Percentiles rank a stretch among this genome's conserved stretches.
Conservation (phyloP, 2,329 filamentous ascomycete species). For the Beauveria brongniartii region DNA sequence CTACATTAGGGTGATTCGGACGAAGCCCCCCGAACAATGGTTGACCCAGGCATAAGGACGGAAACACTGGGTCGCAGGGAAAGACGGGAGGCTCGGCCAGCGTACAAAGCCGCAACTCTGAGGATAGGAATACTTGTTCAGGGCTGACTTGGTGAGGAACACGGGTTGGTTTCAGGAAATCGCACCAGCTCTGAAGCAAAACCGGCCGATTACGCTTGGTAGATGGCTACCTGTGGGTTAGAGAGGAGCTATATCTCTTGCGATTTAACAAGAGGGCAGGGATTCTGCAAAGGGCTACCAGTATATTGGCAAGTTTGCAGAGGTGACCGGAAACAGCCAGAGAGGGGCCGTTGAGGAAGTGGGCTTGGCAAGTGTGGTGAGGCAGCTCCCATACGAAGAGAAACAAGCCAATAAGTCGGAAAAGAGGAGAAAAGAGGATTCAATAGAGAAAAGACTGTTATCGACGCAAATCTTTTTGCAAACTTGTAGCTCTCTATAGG, state of each 20-base stretch:
- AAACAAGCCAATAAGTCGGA: too few species aligned
- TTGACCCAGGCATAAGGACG: not conserved
- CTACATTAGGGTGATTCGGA: slow-evolving; percentile 8
- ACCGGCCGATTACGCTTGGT: not conserved
- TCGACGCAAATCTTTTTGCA: too few species aligned
- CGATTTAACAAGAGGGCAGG: not conserved
- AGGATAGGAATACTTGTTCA: not conserved
- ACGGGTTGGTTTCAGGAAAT: not conserved
- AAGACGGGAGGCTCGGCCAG: not conserved
- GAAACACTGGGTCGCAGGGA: slow-evolving; percentile 1
- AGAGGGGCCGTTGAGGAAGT: not conserved
- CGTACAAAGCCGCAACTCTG: not conserved
- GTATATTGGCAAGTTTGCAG: not conserved
- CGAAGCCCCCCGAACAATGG: slow-evolving; percentile 6
- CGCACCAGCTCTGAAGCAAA: not conserved
- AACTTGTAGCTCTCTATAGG: too few species aligned
- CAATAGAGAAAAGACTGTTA: not conserved
- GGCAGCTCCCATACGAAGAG: not conserved
- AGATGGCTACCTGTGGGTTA: not conserved
- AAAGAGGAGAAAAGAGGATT: not conserved
- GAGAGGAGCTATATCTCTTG: not conserved
- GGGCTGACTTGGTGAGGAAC: not conserved
- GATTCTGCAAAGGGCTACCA: not conserved
- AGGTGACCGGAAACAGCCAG: slow-evolving; percentile 1
- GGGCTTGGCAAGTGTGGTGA: not conserved